A percentile compares a stretch with the other conserved stretches of the same genome.
These are phyloP conservation scores for Chloranthus sessilifolius DNA, from an alignment of 164 flowering plant genomes.

Conservation along the genomic window DNA sequence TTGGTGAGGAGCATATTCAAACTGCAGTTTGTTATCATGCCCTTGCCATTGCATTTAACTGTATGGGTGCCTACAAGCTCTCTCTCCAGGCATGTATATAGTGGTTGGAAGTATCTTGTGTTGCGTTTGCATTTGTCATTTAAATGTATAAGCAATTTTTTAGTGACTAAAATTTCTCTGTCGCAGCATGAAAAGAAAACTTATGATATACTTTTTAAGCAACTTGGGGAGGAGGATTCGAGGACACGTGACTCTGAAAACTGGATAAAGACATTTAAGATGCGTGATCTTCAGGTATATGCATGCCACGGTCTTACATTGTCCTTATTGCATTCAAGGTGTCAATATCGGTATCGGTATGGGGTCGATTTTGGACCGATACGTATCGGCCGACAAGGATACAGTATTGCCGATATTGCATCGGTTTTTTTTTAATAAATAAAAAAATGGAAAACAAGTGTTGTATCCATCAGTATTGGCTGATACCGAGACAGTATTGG, in stretches of 20 bases:
- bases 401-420: too few relatives aligned
- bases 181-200: constrained; percentile 94
- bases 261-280: constrained; percentile 94
- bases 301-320: too few relatives aligned
- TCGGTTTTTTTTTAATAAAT: too few relatives aligned
- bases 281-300: constrained; percentile 82
- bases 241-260: constrained; percentile 90
- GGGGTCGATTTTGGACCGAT: too few relatives aligned
- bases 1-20: constrained; percentile 95
- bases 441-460: too few relatives aligned
- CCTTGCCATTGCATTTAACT: constrained; percentile 95
- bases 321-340: too few relatives aligned
- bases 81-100: constrained; percentile 68
- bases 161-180: background rate
- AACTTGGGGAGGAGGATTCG: constrained; percentile 95
- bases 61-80: constrained; percentile 94
- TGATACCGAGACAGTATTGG: too few relatives aligned
- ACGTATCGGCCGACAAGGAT: too few relatives aligned
- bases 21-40: constrained; percentile 99
- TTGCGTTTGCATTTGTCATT: background rate
- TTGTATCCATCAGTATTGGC: too few relatives aligned
- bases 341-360: too few relatives aligned
- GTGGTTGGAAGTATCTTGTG: background rate
- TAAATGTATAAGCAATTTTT: background rate
- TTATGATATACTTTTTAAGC: constrained; percentile 91